Percentiles rank a stretch among this genome's conserved stretches.
phyloP scores from a whole-genome alignment of 352 stramenopile genomes.

The Pilasporangium apinafurcum region DNA sequence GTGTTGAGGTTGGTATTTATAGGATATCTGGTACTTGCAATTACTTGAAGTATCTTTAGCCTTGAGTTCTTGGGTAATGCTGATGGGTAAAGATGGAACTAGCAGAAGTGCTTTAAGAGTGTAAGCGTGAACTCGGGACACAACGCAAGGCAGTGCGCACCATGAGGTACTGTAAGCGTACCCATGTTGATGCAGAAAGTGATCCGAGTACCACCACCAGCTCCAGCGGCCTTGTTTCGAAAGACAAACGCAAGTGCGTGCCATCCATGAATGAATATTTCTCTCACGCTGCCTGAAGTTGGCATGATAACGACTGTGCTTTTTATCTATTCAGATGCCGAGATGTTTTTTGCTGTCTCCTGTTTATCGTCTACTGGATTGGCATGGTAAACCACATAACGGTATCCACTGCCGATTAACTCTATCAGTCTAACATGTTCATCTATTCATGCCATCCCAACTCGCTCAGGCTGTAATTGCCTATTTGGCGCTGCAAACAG shows the following conservation, averaged over 20 bases:
- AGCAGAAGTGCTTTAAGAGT: no score
- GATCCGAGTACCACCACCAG: background rate
- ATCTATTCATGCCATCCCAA: no score
- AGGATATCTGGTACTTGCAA: no score
- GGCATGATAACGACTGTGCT: background rate
- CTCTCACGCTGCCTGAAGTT: background rate
- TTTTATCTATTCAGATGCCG: conserved; percentile 46
- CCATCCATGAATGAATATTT: background rate
- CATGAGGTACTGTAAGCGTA: conserved; percentile 15
- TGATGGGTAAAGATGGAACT: no score
- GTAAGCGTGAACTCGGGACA: no score
- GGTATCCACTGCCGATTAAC: no score
- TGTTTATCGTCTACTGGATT: conserved; percentile 85
- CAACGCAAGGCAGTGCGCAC: no score
- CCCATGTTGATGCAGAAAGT: conserved; percentile 7
- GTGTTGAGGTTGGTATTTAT: no score
- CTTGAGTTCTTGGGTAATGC: no score
- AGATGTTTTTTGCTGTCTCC: conserved; percentile 69
- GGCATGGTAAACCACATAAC: no score
- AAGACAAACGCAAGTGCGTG: conserved; percentile 23
- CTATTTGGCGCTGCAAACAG: conserved; percentile 52
- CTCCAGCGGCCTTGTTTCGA: conserved; percentile 12
- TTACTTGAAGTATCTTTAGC: no score
- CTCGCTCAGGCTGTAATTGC: conserved; percentile 48
- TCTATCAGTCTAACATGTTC: no score